Conservation (phyloP, 2,329 filamentous ascomycete species). For the Colletotrichum abscissum region DNA sequence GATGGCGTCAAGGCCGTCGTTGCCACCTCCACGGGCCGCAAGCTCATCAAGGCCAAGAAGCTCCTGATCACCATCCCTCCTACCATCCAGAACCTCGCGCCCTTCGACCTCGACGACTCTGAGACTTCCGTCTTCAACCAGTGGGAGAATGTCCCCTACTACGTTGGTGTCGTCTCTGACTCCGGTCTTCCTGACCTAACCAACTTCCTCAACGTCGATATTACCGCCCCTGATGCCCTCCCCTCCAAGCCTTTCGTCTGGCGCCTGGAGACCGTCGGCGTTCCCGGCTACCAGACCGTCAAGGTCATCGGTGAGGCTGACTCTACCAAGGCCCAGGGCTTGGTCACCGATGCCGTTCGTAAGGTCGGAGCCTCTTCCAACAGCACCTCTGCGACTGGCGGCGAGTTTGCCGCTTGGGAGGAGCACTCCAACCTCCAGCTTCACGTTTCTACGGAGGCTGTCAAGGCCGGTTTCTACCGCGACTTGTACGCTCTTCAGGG, state of each 20-base stretch:
- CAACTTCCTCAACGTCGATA: conserved; percentile 36
- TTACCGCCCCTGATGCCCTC: conserved; percentile 22
- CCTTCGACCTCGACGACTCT: conserved; percentile 40
- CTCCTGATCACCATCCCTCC: conserved; percentile 43
- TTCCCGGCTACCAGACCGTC: conserved; percentile 36
- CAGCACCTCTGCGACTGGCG: conserved; percentile 18
- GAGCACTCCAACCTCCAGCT: conserved; percentile 30
- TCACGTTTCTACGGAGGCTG: conserved; percentile 30
- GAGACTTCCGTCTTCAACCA: conserved; percentile 40
- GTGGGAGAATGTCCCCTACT: conserved; percentile 29
- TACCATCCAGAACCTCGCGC: conserved; percentile 38
- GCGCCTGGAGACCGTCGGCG: conserved; percentile 35
- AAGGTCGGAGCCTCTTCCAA: conserved; percentile 4
- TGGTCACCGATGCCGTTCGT: conserved; percentile 19
- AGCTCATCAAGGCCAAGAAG: conserved; percentile 46
- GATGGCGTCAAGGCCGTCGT: conserved; percentile 40
- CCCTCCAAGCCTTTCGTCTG: conserved; percentile 35
- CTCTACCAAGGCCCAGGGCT: conserved; percentile 16
- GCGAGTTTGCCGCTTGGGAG: conserved; percentile 17
- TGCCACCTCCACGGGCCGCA: conserved; percentile 39
- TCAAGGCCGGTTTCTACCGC: conserved; percentile 31
- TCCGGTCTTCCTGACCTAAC: conserved; percentile 21
- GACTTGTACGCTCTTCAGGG: conserved; percentile 33
- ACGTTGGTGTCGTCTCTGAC: conserved; percentile 26
- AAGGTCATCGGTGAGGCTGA: conserved; percentile 37